These are phyloP conservation scores for Thalassiosira hispida DNA, from an alignment of 352 stramenopile species.

Conservation along the genomic window DNA sequence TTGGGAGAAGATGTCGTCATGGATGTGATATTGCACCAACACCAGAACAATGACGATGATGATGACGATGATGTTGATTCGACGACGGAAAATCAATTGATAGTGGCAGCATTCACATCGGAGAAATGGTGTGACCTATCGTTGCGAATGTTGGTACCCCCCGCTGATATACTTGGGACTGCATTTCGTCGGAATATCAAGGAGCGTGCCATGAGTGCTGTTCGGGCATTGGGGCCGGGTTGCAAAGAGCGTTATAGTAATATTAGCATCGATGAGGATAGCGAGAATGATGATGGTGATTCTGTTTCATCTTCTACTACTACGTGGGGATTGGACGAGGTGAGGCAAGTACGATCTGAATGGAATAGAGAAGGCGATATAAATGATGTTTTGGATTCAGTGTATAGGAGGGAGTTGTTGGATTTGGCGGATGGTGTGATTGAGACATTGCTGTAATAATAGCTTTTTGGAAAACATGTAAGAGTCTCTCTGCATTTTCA, in stretches of 20 bases:
- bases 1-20: conserved; percentile 67
- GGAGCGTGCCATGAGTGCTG: conserved; percentile 50
- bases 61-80: neutral
- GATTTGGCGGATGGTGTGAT: conserved; percentile 50
- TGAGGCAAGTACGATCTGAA: conserved; percentile 34
- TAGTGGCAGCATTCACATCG: conserved; percentile 56
- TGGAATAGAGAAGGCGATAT: conserved; percentile 53
- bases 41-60: conserved; percentile 20
- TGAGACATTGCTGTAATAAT: conserved; percentile 21
- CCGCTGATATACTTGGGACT: conserved; percentile 25
- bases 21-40: conserved; percentile 58
- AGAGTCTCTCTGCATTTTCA: too few relatives aligned
- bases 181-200: conserved; percentile 24
- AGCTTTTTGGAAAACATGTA: too few relatives aligned
- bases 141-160: conserved; percentile 40
- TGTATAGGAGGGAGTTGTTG: conserved; percentile 52
- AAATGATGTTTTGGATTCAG: conserved; percentile 48
- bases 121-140: conserved; percentile 61
- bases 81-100: conserved; percentile 31
- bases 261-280: neutral
- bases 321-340: conserved; percentile 41
- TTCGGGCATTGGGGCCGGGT: conserved; percentile 46
- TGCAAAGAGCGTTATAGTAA: conserved; percentile 54
- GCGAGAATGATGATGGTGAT: neutral
- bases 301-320: neutral